These are phyloP conservation scores for Tolypocladium pustulatum DNA, from an alignment of 2,329 filamentous ascomycete genomes.

Conservation along the genomic window DNA sequence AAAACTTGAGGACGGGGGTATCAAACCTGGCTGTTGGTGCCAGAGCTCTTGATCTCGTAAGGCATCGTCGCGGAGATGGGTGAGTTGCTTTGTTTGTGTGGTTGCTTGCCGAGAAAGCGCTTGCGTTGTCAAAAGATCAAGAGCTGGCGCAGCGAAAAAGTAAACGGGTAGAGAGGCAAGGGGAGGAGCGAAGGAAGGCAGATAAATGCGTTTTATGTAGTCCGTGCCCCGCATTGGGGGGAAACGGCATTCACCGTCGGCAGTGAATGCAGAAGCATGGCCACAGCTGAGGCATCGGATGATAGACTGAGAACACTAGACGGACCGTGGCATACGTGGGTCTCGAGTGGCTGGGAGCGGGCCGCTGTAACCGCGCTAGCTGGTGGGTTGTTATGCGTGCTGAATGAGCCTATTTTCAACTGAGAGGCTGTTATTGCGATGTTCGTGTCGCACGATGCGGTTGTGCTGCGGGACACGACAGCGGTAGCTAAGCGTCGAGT, in stretches of 20 bases:
- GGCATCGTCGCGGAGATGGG: constrained; percentile 8
- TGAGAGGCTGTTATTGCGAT: background rate
- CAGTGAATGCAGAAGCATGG: background rate
- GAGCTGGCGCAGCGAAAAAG: background rate
- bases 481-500: background rate
- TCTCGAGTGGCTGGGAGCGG: background rate
- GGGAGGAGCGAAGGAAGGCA: background rate
- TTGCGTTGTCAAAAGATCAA: background rate
- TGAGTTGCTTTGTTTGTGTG: background rate
- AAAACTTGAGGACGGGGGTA: background rate
- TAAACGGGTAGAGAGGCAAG: background rate
- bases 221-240: background rate
- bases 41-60: constrained; percentile 37
- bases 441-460: background rate
- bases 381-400: background rate
- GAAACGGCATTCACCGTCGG: background rate
- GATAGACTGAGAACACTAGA: too few relatives aligned
- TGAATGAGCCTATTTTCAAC: background rate
- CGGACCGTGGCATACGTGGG: too few relatives aligned
- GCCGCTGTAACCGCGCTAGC: background rate
- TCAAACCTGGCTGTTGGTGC: constrained; percentile 52
- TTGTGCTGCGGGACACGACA: background rate
- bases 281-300: background rate
- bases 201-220: background rate
- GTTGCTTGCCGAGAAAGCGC: background rate